Evolutionary conservation across 176 grass and related monocot species (phyloP).

Genomic region (Phoenix roebelenii): DNA sequence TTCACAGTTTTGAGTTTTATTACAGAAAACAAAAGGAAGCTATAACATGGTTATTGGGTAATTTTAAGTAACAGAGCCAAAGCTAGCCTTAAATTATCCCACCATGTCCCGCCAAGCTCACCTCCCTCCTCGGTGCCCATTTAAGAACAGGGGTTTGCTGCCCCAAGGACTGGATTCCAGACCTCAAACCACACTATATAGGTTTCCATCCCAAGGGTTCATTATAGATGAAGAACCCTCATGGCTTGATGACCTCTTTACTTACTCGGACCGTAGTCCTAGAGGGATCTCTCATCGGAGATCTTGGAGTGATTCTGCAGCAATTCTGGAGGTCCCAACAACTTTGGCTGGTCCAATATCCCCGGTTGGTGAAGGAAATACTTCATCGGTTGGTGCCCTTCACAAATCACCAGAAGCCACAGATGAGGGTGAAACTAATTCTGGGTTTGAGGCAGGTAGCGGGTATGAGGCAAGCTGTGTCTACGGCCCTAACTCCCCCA

Average conservation of each 20-base stretch:
- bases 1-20: constrained; percentile 1
- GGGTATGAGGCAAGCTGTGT: constrained; percentile 24
- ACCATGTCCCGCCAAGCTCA: constrained; percentile 69
- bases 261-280: constrained; percentile 34
- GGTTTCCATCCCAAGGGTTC: constrained; percentile 37
- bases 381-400: constrained; percentile 15
- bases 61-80: no score
- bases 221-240: constrained; percentile 40
- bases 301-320: constrained; percentile 78
- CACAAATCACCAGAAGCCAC: constrained; percentile 17
- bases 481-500: constrained; percentile 91
- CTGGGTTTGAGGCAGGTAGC: constrained; percentile 34
- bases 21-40: constrained; percentile 2
- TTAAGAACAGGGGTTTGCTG: constrained; percentile 25
- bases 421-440: constrained; percentile 20
- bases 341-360: constrained; percentile 25
- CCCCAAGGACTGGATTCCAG: constrained; percentile 4
- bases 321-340: constrained; percentile 49
- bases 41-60: not conserved
- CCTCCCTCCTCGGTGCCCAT: constrained; percentile 81
- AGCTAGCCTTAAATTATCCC: constrained; percentile 8
- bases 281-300: constrained; percentile 48
- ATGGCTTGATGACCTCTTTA: constrained; percentile 82
- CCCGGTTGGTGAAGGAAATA: constrained; percentile 39
- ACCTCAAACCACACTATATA: constrained; percentile 39